Percentiles rank a stretch among this genome's conserved stretches.
These are phyloP conservation scores for Aphanomyces cochlioides DNA, from an alignment of 352 stramenopile genomes.

Conservation along the genomic window DNA sequence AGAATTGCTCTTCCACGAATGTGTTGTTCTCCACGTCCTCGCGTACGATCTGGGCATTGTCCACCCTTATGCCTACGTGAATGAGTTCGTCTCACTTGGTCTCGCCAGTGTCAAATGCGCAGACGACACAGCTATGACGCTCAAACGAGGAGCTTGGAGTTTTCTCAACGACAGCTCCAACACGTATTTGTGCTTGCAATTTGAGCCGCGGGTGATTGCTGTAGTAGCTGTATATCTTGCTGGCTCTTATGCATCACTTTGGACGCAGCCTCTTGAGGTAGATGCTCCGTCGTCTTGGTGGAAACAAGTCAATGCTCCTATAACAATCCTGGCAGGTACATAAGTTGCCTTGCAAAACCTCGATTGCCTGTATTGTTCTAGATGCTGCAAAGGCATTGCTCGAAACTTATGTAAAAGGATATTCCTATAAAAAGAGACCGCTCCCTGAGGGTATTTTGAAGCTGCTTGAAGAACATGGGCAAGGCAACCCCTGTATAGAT, in stretches of 20 bases:
- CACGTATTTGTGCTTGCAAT: conserved; percentile 76
- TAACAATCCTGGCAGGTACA: not conserved
- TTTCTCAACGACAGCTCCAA: conserved; percentile 89
- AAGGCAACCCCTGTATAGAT: not conserved
- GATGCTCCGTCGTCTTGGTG: not conserved
- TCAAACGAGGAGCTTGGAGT: conserved; percentile 85
- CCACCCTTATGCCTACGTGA: conserved; percentile 86
- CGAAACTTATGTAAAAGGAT: conserved; percentile 8
- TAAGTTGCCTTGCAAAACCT: not conserved
- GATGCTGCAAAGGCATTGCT: conserved; percentile 9
- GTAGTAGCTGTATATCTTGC: conserved; percentile 80
- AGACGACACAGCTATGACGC: conserved; percentile 60
- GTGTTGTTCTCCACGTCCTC: conserved; percentile 74
- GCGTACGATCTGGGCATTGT: conserved; percentile 81
- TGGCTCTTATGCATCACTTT: conserved; percentile 64
- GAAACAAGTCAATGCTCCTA: not conserved
- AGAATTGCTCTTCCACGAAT: conserved; percentile 80
- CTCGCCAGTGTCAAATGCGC: conserved; percentile 53
- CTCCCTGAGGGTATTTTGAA: conserved; percentile 3
- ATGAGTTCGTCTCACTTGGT: conserved; percentile 79
- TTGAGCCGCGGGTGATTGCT: conserved; percentile 62
- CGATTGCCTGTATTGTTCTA: not conserved
- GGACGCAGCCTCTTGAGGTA: not conserved
- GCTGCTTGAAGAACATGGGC: not conserved
- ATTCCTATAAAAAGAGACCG: conserved; percentile 5